phyloP scores from a whole-genome alignment of 345 rosid species.

The Salix purpurea region DNA sequence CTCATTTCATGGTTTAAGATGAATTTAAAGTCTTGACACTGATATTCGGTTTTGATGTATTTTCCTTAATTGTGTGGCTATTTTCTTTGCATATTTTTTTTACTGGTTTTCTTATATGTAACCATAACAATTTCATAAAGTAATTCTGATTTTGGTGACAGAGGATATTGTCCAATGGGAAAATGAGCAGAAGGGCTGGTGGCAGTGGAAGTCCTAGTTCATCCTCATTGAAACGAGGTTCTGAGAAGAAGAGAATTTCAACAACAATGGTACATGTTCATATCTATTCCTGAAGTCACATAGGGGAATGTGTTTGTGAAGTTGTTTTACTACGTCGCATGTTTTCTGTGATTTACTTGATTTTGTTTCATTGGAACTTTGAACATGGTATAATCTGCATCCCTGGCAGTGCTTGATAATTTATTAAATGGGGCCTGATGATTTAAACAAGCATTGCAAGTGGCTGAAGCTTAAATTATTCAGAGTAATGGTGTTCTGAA shows the following conservation, averaged over 20 bases:
- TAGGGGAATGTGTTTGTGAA: background rate
- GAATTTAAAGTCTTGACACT: background rate
- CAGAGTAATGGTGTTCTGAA: background rate
- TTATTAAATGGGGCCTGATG: background rate
- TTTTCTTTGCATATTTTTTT: background rate
- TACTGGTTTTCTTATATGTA: background rate
- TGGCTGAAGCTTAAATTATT: background rate
- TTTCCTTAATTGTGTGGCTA: background rate
- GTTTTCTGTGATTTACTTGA: background rate
- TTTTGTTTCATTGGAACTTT: background rate
- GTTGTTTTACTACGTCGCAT: background rate
- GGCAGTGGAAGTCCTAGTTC: conserved; percentile 43
- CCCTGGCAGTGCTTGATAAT: background rate
- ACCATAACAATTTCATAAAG: background rate
- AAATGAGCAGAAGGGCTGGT: conserved; percentile 44
- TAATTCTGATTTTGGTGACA: conserved; percentile 16
- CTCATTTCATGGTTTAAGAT: background rate
- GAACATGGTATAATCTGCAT: background rate
- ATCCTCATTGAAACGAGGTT: conserved; percentile 44
- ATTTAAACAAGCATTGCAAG: background rate
- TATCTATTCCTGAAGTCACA: background rate
- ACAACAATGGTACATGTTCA: conserved; percentile 40
- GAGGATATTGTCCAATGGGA: conserved; percentile 46
- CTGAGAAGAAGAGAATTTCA: conserved; percentile 52
- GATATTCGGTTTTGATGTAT: background rate